Base-by-base conservation (phyloP, 1,284 basidiomycete species). In the Coniophora puteana region DNA sequence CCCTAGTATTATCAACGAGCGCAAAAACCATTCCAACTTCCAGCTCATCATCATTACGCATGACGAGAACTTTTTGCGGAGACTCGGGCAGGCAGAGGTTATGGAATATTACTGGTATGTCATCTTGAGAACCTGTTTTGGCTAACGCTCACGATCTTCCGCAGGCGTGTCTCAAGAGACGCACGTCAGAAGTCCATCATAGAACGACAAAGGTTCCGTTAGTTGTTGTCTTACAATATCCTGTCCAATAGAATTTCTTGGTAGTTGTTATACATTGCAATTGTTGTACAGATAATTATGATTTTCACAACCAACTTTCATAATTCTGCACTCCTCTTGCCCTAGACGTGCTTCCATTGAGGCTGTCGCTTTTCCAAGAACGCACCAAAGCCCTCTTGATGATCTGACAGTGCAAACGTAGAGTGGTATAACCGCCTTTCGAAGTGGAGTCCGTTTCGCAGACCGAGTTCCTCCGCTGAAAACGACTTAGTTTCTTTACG, bases 31-130 rank as follows among this genome's bases (percentile, higher is more conserved):
- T 58, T 76, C 85, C 7, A 97, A 96, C 63, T 97, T 98, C 76
- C 95, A 99, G 67, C 76, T 99, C 33, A 89, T 99, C 50, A 89
- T 99, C 55, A 99, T 99, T 63, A 94, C 91, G 1, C 93, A 97
- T 62, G 93, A 97, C 67, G 93, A 97, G 63, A 85, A 80, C 51
- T 93, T 93, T 68, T 68, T 93, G 35, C 69, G 76, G 14, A 89
- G 87, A 10, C 33, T 95, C 22, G 90, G 91, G 1, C 86, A 89
- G 45, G 80, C 79, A 48, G 83, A 91, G 51, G 89, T 93, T 18
- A 85, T 96, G 74, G 91, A 95, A 51, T 83, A 91, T 58, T 96
- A 93, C 58, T 94, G 90, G 92, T 89, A 51, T 53, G 80, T 60
- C 17, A n/a, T n/a, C 12, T 10, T 38, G 12, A 8, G 17, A 23